Evolutionary conservation across 2,329 filamentous ascomycete species (phyloP).

Genomic region (Talaromyces sp.): DNA sequence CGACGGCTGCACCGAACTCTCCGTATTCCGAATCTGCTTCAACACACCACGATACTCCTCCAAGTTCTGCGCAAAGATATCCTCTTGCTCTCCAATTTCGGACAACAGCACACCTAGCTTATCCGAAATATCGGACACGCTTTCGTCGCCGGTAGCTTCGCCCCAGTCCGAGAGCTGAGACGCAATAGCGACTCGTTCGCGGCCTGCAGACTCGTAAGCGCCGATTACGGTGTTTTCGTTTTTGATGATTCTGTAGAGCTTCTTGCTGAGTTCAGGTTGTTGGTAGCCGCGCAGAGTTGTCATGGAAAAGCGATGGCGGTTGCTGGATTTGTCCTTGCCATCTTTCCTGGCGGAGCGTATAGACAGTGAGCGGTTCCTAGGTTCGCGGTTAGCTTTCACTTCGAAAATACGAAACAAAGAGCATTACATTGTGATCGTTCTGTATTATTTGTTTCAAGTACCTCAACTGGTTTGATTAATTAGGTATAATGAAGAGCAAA

Average conservation of each 20-base stretch:
- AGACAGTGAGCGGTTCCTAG: conserved; percentile 44
- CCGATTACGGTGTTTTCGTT: conserved; percentile 84
- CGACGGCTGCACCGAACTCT: conserved; percentile 90
- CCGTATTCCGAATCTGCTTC: conserved; percentile 93
- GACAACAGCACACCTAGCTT: conserved; percentile 90
- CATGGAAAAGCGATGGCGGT: conserved; percentile 73
- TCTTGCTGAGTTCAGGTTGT: conserved; percentile 84
- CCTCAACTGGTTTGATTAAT: neutral
- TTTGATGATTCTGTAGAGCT: conserved; percentile 90
- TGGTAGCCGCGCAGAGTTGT: conserved; percentile 77
- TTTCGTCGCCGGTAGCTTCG: conserved; percentile 82
- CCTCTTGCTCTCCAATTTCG: conserved; percentile 93
- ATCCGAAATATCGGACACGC: conserved; percentile 84
- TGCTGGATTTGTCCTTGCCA: conserved; percentile 22
- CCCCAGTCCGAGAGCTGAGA: conserved; percentile 95
- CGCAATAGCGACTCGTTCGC: conserved; percentile 80
- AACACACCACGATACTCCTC: conserved; percentile 79
- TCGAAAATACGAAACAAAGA: neutral
- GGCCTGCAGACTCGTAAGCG: conserved; percentile 78
- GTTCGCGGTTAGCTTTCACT: neutral
- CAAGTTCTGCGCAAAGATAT: conserved; percentile 76
- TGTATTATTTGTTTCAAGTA: neutral
- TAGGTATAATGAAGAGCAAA: neutral
- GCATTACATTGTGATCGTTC: conserved; percentile 1
- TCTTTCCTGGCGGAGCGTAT: conserved; percentile 33